phyloP scores from a whole-genome alignment of 2,329 filamentous ascomycete genomes.

The Cladosporium sp. region DNA sequence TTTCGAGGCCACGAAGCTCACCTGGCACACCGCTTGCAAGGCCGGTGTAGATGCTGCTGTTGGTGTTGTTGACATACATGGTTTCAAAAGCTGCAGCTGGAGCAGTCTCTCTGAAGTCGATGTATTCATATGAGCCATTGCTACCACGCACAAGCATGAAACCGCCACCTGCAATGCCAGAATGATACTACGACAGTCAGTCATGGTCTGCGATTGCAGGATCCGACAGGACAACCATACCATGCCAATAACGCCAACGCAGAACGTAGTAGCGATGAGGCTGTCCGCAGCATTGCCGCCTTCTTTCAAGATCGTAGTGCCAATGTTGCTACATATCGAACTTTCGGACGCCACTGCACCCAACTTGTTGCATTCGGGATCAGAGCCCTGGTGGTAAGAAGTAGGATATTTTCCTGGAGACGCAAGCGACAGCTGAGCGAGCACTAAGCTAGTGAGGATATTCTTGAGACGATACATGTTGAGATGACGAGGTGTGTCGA shows the following conservation, averaged over 20 bases:
- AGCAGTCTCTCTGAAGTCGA: constrained; percentile 87
- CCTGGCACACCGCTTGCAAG: constrained; percentile 60
- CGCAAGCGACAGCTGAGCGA: neutral
- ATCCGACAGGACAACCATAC: neutral
- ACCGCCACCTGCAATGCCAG: constrained; percentile 81
- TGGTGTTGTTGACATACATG: constrained; percentile 74
- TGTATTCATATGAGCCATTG: constrained; percentile 73
- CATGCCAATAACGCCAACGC: constrained; percentile 47
- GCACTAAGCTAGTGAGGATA: neutral
- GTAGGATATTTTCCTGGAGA: constrained; percentile 3
- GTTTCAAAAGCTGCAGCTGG: constrained; percentile 75
- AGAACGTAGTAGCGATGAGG: constrained; percentile 44
- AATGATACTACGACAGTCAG: constrained; percentile 23
- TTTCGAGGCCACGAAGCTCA: constrained; percentile 72
- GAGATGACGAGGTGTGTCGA: neutral
- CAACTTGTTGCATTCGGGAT: constrained; percentile 25
- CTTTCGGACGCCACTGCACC: constrained; percentile 47
- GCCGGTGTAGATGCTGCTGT: constrained; percentile 55
- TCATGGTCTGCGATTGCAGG: neutral
- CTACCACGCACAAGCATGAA: constrained; percentile 76
- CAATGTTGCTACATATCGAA: constrained; percentile 44
- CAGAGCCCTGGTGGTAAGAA: constrained; percentile 6
- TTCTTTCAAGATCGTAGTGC: constrained; percentile 40
- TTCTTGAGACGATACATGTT: neutral
- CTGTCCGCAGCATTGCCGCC: constrained; percentile 52